A percentile compares a stretch with the other conserved stretches of the same genome.
Conservation (phyloP, 441 rosid species). For the Jatropha multifida region DNA sequence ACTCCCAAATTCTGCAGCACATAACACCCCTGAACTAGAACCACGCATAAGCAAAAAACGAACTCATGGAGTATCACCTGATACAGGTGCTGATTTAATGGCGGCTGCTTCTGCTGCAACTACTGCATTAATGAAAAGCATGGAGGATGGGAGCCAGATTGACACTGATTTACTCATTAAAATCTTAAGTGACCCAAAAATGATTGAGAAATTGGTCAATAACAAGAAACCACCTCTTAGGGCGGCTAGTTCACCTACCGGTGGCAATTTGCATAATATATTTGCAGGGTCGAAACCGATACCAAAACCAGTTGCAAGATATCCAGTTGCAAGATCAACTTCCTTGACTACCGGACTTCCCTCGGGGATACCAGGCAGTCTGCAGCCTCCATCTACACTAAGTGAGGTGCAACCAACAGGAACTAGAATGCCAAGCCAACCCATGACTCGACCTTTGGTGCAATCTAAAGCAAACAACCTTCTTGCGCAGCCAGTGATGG, state of each 20-base stretch:
- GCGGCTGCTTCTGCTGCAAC: slow-evolving; percentile 46
- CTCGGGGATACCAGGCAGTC: no score
- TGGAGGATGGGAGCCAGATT: slow-evolving; percentile 40
- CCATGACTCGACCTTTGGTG: slow-evolving; percentile 9
- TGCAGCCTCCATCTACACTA: no score
- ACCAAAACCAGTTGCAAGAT: not conserved
- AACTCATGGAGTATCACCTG: slow-evolving; percentile 19
- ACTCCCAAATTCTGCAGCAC: slow-evolving; percentile 10
- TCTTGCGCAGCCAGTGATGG: slow-evolving; percentile 15
- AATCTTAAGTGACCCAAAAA: slow-evolving; percentile 53
- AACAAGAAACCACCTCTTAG: slow-evolving; percentile 9
- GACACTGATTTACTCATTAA: slow-evolving; percentile 61
- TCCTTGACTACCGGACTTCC: no score
- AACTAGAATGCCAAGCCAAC: slow-evolving; percentile 20
- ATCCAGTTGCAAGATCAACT: not conserved
- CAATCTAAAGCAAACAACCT: slow-evolving; percentile 13
- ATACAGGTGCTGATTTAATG: slow-evolving; percentile 31
- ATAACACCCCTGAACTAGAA: not conserved
- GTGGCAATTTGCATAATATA: no score
- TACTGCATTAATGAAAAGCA: slow-evolving; percentile 35
- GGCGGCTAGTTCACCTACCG: slow-evolving; percentile 8
- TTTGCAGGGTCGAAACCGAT: not conserved
- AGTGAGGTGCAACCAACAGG: slow-evolving; percentile 20
- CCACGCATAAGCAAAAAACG: slow-evolving; percentile 19
- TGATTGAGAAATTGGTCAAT: slow-evolving; percentile 39